A percentile compares a stretch with the other conserved stretches of the same genome.
phyloP scores from a whole-genome alignment of 805 yeast species.

The Hanseniaspora vineae region DNA sequence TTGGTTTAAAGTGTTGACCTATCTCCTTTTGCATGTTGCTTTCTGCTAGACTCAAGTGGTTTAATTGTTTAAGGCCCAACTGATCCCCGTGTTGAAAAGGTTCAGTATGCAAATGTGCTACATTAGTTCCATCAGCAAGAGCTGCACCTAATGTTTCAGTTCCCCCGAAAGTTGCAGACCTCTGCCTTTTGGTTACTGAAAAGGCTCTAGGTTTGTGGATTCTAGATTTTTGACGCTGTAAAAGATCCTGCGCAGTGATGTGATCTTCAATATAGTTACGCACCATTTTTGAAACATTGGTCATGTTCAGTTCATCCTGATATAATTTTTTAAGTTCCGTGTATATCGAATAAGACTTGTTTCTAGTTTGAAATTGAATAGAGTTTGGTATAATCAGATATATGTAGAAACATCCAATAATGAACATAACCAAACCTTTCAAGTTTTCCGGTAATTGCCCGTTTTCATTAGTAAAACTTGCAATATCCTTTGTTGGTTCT shows the following conservation, averaged over 20 bases:
- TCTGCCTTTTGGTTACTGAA: no score
- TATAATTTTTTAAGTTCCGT: slow-evolving; percentile 23
- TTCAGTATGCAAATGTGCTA: no score
- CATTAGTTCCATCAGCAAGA: no score
- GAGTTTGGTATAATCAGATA: slow-evolving; percentile 28
- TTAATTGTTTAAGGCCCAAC: no score
- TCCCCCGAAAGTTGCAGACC: no score
- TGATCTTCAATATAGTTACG: slow-evolving; percentile 13
- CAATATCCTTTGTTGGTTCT: neutral
- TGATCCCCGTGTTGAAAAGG: no score
- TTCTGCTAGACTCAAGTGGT: no score
- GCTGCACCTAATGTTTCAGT: no score
- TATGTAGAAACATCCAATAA: slow-evolving; percentile 26
- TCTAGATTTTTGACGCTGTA: slow-evolving; percentile 12
- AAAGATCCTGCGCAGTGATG: slow-evolving; percentile 13
- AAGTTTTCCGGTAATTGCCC: neutral
- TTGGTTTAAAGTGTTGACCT: no score
- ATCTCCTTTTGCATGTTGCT: no score
- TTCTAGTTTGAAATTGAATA: slow-evolving; percentile 28
- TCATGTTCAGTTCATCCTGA: slow-evolving; percentile 27
- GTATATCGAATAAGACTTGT: slow-evolving; percentile 27
- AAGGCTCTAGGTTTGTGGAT: slow-evolving; percentile 6
- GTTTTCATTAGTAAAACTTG: neutral
- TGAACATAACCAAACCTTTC: slow-evolving; percentile 20
- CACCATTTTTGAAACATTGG: slow-evolving; percentile 26